These are phyloP conservation scores for Luzula sylvatica DNA, from an alignment of 176 grass and related monocot genomes.

Conservation along the genomic window DNA sequence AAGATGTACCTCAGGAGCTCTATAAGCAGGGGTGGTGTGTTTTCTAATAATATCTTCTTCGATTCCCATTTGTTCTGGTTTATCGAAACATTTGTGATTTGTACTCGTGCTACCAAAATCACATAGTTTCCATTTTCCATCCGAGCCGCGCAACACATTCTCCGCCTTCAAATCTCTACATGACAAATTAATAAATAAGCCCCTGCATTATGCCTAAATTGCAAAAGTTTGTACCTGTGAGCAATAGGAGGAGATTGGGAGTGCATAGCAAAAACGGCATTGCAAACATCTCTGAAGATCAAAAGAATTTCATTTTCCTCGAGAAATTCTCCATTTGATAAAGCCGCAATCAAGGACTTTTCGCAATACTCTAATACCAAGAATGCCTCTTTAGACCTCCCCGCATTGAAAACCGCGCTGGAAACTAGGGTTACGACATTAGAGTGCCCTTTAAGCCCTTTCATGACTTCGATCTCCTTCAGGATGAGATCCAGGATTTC, in stretches of 20 bases:
- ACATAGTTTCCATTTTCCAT: conserved; percentile 78
- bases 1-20: conserved; percentile 69
- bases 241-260: conserved; percentile 65
- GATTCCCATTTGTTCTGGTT: conserved; percentile 69
- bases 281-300: conserved; percentile 76
- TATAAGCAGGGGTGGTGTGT: conserved; percentile 79
- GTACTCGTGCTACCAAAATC: conserved; percentile 86
- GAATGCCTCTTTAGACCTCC: conserved; percentile 55
- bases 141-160: conserved; percentile 84
- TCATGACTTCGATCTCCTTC: conserved; percentile 78
- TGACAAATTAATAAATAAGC: neutral
- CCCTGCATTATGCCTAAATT: too few species aligned
- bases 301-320: conserved; percentile 64
- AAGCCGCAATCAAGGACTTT: conserved; percentile 48
- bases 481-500: conserved; percentile 59
- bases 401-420: conserved; percentile 74
- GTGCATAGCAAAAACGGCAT: conserved; percentile 80
- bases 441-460: conserved; percentile 48
- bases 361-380: conserved; percentile 77
- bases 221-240: conserved; percentile 18
- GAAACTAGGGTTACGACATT: conserved; percentile 61
- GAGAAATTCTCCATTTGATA: conserved; percentile 51
- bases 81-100: conserved; percentile 86
- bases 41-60: conserved; percentile 88
- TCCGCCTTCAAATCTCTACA: conserved; percentile 73